A percentile compares a stretch with the other conserved stretches of the same genome.
Conservation (phyloP, 176 grass and related monocot genomes). For the Triticum dicoccoides region DNA sequence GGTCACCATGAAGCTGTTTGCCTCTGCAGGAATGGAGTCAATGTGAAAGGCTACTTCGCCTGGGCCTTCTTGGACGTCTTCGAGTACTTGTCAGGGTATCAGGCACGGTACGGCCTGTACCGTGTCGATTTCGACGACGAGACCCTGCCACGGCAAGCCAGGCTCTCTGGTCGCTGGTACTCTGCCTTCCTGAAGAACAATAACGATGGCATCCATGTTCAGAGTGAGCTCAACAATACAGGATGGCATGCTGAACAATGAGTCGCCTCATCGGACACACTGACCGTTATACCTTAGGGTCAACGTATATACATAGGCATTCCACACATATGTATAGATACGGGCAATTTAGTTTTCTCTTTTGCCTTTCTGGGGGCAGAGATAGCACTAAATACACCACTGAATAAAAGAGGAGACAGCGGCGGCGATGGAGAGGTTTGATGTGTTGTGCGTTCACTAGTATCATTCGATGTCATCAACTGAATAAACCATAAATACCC, state of each 20-base stretch:
- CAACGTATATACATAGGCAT: neutral
- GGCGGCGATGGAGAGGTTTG: too few relatives aligned
- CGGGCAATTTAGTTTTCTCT: too few relatives aligned
- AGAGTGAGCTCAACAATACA: neutral
- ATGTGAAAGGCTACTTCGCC: conserved; percentile 66
- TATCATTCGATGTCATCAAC: too few relatives aligned
- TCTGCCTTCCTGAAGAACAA: conserved; percentile 41
- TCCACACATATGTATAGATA: neutral
- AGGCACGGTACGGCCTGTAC: conserved; percentile 49
- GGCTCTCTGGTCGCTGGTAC: conserved; percentile 58
- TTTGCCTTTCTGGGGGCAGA: neutral
- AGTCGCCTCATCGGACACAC: neutral
- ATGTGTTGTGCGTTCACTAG: too few relatives aligned
- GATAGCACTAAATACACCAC: neutral
- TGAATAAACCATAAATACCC: too few relatives aligned
- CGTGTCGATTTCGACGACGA: conserved; percentile 54
- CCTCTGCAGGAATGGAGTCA: conserved; percentile 50
- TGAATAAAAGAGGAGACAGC: too few relatives aligned
- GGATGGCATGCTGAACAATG: conserved; percentile 16
- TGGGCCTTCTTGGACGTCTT: conserved; percentile 75
- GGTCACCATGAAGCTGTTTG: neutral
- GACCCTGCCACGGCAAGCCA: conserved; percentile 38
- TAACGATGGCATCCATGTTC: neutral
- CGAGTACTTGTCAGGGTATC: conserved; percentile 47
- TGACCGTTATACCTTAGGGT: neutral